Evolutionary conservation across 352 stramenopile genomes (phyloP), one percentile per base, ranked within the genome.

Genomic region (Phytophthora citrophthora): DNA sequence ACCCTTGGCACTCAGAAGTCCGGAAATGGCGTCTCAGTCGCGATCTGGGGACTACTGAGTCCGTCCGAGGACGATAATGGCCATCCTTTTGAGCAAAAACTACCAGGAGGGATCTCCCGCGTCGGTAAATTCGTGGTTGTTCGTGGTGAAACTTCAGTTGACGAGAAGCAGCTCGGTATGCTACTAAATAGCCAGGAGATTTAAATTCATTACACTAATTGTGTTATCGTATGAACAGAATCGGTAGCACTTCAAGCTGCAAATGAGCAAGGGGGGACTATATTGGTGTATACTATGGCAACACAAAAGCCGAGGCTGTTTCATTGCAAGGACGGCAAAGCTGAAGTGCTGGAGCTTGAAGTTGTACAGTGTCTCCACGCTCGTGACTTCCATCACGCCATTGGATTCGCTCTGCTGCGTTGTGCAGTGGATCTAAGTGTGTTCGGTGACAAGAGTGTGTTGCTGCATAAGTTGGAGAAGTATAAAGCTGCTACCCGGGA

Each of bases 281-380:
- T 79, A 20, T 41, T 82, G 9, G 49, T 79, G 36, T 74, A 69
- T 53, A 27, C 61, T 9, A 3, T 70, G 23, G 31, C 32, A 10
- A 52, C 49, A 11, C 52, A 71, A 36, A 54, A 10, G 7, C 29
- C 51, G 15, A 52, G 20, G 31, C 40, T 75, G 50, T 83, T 67
- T 51, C 45, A 52, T 16, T 64, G 41, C 43, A 59, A 59, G 50
- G 47, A 53, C 5, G 50, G 40, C 5, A 45, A 50, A 12, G 54
- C 63, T 10, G 4, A 34, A 5, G 12, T 8, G 16, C 4, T 79
- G 16, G 45, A 68, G 18, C 45, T 89, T 15, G 31, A 76, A 34
- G 54, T 79, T 1, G 36, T 88, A 39, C 53, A 76, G 6, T 72
- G 66, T 73, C 58, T 84, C 16, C 80, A 88, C 53, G 80, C 80